A percentile compares a stretch with the other conserved stretches of the same genome.
These are phyloP conservation scores for Eimeria acervulina DNA, from an alignment of 169 alveolate species.

Conservation along the genomic window DNA sequence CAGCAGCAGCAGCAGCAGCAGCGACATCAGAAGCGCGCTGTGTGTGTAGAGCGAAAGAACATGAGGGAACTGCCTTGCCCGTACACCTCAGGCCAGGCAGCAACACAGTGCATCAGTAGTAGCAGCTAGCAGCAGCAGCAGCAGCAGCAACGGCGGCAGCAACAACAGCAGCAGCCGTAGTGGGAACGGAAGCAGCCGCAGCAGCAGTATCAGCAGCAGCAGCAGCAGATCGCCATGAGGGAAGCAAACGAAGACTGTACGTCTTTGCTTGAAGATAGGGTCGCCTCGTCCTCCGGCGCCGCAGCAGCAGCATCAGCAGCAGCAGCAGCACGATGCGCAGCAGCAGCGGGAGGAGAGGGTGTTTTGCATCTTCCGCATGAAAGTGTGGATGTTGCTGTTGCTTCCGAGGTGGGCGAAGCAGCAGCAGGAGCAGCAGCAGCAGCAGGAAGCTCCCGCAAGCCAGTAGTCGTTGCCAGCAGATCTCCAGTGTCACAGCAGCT, in stretches of 20 bases:
- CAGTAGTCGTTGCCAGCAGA: not conserved
- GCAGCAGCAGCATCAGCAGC: conserved; percentile 48
- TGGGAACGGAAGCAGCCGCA: conserved; percentile 16
- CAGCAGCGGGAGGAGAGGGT: conserved; percentile 13
- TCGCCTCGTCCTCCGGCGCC: no score
- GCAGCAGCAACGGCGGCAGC: conserved; percentile 53
- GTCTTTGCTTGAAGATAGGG: not conserved
- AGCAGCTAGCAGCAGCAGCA: conserved; percentile 43
- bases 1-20: conserved; percentile 57
- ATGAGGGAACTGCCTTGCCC: not conserved
- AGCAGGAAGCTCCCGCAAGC: not conserved
- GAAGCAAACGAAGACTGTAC: not conserved
- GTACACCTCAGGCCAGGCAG: not conserved
- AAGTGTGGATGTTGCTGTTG: no score
- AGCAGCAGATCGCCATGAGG: conserved; percentile 3
- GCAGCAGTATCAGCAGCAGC: conserved; percentile 35
- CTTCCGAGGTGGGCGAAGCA: not conserved
- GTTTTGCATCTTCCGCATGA: not conserved
- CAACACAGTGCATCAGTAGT: not conserved
- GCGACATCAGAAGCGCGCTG: conserved; percentile 1
- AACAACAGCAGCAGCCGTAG: conserved; percentile 9
- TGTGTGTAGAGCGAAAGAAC: not conserved
- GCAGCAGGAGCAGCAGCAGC: not conserved
- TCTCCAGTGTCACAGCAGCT: no score
- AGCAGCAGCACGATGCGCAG: conserved; percentile 1